These are phyloP conservation scores for Solanum aculeatissimum DNA, from an alignment of 305 asterid genomes.

Conservation along the genomic window DNA sequence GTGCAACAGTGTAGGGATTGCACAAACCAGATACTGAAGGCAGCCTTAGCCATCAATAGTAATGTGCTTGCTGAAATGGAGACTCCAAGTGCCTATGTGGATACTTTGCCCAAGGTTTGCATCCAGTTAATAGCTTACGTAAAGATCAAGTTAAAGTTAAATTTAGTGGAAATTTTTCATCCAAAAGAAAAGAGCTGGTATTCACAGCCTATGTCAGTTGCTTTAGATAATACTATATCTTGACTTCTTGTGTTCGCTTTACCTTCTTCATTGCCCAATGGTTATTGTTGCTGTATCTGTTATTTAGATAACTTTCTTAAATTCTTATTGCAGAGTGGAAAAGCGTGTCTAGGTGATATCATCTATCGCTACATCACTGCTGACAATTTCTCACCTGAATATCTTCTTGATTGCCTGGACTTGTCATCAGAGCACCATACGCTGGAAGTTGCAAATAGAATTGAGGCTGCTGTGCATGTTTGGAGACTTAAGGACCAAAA, in stretches of 20 bases:
- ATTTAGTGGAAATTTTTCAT: background rate
- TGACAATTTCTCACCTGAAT: slow-evolving; percentile 78
- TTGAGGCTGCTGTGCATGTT: slow-evolving; percentile 81
- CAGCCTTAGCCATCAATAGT: slow-evolving; percentile 86
- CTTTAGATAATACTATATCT: background rate
- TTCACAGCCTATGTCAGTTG: background rate
- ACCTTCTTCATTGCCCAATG: background rate
- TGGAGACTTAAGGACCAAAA: slow-evolving; percentile 72
- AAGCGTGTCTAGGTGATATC: slow-evolving; percentile 72
- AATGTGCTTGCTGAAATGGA: slow-evolving; percentile 91
- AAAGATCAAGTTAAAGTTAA: background rate
- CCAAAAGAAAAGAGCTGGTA: background rate
- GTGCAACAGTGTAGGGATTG: slow-evolving; percentile 92
- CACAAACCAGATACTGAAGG: slow-evolving; percentile 90
- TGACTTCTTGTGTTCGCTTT: background rate
- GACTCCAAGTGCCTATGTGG: slow-evolving; percentile 69
- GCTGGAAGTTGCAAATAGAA: slow-evolving; percentile 67
- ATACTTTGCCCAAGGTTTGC: slow-evolving; percentile 77
- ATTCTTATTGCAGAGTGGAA: slow-evolving; percentile 54
- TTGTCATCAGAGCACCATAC: slow-evolving; percentile 84
- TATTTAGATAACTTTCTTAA: background rate
- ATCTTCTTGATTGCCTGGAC: slow-evolving; percentile 80
- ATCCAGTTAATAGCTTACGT: background rate
- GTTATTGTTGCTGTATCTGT: background rate
- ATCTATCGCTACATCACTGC: slow-evolving; percentile 73